These are phyloP conservation scores for Pharnaceum exiguum DNA, from an alignment of 148 eudicot species.

Conservation along the genomic window DNA sequence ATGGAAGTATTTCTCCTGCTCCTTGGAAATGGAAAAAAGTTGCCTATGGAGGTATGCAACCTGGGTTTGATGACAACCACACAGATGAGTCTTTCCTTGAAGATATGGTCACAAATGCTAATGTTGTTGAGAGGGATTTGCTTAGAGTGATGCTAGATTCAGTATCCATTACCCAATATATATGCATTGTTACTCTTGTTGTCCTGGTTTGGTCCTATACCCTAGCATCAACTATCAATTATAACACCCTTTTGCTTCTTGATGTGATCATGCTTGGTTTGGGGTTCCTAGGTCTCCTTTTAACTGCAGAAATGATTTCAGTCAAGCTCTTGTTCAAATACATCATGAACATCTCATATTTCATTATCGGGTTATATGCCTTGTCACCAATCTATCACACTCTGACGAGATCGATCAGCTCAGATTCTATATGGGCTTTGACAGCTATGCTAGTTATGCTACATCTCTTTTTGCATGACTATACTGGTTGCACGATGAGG, in stretches of 20 bases:
- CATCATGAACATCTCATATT: constrained; percentile 61
- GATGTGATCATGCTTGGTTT: constrained; percentile 57
- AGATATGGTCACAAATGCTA: constrained; percentile 91
- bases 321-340: constrained; percentile 43
- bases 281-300: constrained; percentile 61
- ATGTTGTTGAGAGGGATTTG: constrained; percentile 77
- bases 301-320: constrained; percentile 63
- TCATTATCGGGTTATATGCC: constrained; percentile 62
- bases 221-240: constrained; percentile 52
- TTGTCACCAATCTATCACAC: constrained; percentile 96
- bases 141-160: constrained; percentile 77
- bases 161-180: constrained; percentile 81
- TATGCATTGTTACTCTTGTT: constrained; percentile 84
- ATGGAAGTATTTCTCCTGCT: constrained; percentile 17
- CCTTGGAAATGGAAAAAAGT: constrained; percentile 79
- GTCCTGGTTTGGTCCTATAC: constrained; percentile 83
- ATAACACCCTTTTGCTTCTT: constrained; percentile 64
- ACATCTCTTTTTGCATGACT: constrained; percentile 90
- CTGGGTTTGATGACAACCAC: constrained; percentile 87
- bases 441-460: constrained; percentile 64
- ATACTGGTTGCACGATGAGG: constrained; percentile 74
- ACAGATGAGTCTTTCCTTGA: constrained; percentile 86
- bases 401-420: constrained; percentile 79
- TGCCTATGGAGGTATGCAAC: constrained; percentile 98
- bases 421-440: constrained; percentile 83